Evolutionary conservation across 805 yeast genomes (phyloP).

Genomic region (Cyberlindnera nakhonratchasimensis): DNA sequence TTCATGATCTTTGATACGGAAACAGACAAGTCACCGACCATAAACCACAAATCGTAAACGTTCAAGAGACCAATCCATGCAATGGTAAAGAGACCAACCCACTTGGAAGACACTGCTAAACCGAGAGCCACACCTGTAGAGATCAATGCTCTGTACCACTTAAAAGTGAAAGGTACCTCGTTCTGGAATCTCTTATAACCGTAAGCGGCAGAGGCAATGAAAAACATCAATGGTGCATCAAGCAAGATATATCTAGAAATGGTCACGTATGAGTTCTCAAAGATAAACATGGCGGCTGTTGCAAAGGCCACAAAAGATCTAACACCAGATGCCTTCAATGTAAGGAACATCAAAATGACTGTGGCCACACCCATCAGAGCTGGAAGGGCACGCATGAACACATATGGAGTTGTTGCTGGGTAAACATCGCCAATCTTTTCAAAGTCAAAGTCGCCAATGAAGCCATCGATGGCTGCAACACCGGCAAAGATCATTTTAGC

Average conservation of each 20-base stretch:
- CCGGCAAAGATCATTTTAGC: constrained; percentile 75
- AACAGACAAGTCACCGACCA: constrained; percentile 65
- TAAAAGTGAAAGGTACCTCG: constrained; percentile 54
- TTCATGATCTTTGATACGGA: constrained; percentile 40
- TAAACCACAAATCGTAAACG: constrained; percentile 62
- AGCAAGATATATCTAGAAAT: constrained; percentile 71
- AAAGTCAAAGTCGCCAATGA: constrained; percentile 66
- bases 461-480: constrained; percentile 64
- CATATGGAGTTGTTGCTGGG: constrained; percentile 59
- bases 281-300: constrained; percentile 50
- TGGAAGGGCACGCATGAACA: constrained; percentile 65
- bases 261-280: constrained; percentile 68
- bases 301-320: constrained; percentile 58
- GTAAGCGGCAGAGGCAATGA: constrained; percentile 69
- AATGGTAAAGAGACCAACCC: constrained; percentile 82
- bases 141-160: constrained; percentile 57
- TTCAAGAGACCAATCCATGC: constrained; percentile 72
- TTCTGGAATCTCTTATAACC: constrained; percentile 64
- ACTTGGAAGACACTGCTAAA: constrained; percentile 68
- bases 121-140: constrained; percentile 72
- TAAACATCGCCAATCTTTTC: constrained; percentile 60
- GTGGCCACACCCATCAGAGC: constrained; percentile 69
- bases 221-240: constrained; percentile 74
- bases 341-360: constrained; percentile 59
- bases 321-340: constrained; percentile 71